phyloP scores from a whole-genome alignment of 352 stramenopile species.

The Phytophthora chlamydospora region DNA sequence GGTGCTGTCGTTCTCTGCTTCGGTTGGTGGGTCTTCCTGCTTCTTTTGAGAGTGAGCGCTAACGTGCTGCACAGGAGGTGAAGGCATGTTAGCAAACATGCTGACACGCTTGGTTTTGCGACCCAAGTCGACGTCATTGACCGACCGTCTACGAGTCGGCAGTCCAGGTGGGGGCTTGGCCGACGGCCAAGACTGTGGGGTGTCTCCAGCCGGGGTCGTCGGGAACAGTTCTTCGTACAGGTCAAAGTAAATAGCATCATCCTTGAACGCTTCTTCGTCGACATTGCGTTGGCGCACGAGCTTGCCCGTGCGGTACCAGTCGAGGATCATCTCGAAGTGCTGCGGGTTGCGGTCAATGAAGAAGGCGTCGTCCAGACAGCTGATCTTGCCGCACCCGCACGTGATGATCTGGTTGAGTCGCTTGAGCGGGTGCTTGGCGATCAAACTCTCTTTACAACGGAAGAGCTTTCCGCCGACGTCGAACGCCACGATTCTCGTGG shows the following conservation, averaged over 20 bases:
- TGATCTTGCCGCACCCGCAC: constrained; percentile 57
- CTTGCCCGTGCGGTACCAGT: constrained; percentile 76
- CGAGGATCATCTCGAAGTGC: constrained; percentile 74
- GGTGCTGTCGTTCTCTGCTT: constrained; percentile 3
- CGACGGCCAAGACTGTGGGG: constrained; percentile 21
- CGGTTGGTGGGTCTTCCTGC: background rate
- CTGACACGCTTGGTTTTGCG: constrained; percentile 29
- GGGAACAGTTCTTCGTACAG: constrained; percentile 64
- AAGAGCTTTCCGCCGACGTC: constrained; percentile 78
- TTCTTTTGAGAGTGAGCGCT: constrained; percentile 8
- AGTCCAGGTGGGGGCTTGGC: constrained; percentile 14
- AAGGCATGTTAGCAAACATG: constrained; percentile 39
- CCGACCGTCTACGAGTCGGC: constrained; percentile 29
- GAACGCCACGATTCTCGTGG: constrained; percentile 42
- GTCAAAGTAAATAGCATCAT: constrained; percentile 76
- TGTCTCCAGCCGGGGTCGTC: constrained; percentile 10
- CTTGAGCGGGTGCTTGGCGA: constrained; percentile 66
- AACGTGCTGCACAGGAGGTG: constrained; percentile 9
- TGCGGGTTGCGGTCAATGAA: constrained; percentile 79
- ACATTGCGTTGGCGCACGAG: constrained; percentile 49
- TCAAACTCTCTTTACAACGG: constrained; percentile 66
- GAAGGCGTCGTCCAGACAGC: constrained; percentile 51
- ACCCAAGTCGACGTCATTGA: constrained; percentile 37
- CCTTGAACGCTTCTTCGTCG: constrained; percentile 50
- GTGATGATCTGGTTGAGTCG: constrained; percentile 64